These are phyloP conservation scores for Yueomyces sp. DNA, from an alignment of 1,139 yeast species.

Conservation along the genomic window DNA sequence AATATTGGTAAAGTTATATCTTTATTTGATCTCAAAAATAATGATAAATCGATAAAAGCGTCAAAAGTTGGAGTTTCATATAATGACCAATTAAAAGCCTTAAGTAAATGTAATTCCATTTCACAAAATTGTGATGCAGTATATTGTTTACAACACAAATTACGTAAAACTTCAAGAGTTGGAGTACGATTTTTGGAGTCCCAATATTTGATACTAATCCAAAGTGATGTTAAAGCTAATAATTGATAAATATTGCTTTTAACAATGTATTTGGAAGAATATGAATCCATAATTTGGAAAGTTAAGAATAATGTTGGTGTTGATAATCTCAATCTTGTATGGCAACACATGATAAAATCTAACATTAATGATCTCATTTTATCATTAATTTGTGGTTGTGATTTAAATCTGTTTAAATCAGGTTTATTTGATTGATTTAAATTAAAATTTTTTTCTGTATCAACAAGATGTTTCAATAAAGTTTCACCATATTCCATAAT, in stretches of 20 bases:
- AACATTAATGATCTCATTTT: conserved; percentile 30
- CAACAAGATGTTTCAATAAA: conserved; percentile 9
- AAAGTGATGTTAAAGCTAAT: conserved; percentile 56
- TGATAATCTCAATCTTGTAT: conserved; percentile 59
- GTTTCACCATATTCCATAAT: conserved; percentile 16
- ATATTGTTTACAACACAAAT: conserved; percentile 48
- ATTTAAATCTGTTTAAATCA: conserved; percentile 10
- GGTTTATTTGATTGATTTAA: conserved; percentile 3
- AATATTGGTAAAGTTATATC: background rate
- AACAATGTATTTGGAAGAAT: conserved; percentile 77
- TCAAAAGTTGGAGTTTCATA: conserved; percentile 7
- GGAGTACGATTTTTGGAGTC: conserved; percentile 61
- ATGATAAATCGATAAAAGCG: conserved; percentile 7
- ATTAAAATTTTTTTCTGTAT: conserved; percentile 3
- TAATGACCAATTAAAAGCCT: conserved; percentile 17
- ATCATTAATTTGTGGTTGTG: conserved; percentile 16
- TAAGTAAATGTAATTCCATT: conserved; percentile 57
- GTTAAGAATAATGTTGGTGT: conserved; percentile 74
- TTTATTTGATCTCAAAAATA: conserved; percentile 4
- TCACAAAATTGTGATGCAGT: conserved; percentile 47
- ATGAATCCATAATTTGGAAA: conserved; percentile 76
- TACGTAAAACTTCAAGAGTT: conserved; percentile 33
- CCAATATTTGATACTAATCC: conserved; percentile 64
- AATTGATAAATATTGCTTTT: conserved; percentile 52
- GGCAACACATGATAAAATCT: conserved; percentile 80